A percentile compares a stretch with the other conserved stretches of the same genome.
Conservation (phyloP, 2,329 filamentous ascomycete species). For the Pseudocercospora ulei region DNA sequence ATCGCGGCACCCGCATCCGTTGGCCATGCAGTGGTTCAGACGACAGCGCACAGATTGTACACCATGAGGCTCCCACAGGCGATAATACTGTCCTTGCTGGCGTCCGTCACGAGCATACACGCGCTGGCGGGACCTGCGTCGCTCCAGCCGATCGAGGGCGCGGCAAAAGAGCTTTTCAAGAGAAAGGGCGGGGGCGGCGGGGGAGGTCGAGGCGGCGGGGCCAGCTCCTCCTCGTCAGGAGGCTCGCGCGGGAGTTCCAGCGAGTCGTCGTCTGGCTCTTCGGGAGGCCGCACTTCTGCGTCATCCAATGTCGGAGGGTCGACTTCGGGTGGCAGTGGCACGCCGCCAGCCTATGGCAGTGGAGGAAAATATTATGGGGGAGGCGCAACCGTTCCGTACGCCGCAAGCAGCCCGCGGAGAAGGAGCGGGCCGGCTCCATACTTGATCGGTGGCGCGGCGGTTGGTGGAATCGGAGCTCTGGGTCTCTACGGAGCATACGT, state of each 20-base stretch:
- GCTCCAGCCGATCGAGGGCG: conserved; percentile 32
- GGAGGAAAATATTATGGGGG: conserved; percentile 60
- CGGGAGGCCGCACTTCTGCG: conserved; percentile 18
- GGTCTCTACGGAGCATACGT: conserved; percentile 57
- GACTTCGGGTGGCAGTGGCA: conserved; percentile 51
- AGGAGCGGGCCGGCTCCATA: conserved; percentile 44
- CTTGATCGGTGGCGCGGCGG: conserved; percentile 42
- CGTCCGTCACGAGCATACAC: conserved; percentile 30
- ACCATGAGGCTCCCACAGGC: conserved; percentile 29
- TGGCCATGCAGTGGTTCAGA: too few species aligned
- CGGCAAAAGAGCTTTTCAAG: conserved; percentile 35
- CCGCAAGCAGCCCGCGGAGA: conserved; percentile 41
- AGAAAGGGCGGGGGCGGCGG: conserved; percentile 43
- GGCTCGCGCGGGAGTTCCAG: conserved; percentile 27
- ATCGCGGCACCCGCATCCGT: too few species aligned
- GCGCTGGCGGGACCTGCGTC: conserved; percentile 29
- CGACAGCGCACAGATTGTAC: conserved; percentile 5
- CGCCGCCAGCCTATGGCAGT: conserved; percentile 49
- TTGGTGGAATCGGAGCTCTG: conserved; percentile 38
- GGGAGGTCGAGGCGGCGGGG: conserved; percentile 38
- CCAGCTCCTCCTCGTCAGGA: conserved; percentile 17
- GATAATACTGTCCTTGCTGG: conserved; percentile 27
- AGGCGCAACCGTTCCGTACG: conserved; percentile 51
- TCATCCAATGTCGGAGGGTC: conserved; percentile 24
- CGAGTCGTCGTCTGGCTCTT: conserved; percentile 18